Evolutionary conservation across 2,329 filamentous ascomycete species (phyloP).

Genomic region (Colletotrichum horii): DNA sequence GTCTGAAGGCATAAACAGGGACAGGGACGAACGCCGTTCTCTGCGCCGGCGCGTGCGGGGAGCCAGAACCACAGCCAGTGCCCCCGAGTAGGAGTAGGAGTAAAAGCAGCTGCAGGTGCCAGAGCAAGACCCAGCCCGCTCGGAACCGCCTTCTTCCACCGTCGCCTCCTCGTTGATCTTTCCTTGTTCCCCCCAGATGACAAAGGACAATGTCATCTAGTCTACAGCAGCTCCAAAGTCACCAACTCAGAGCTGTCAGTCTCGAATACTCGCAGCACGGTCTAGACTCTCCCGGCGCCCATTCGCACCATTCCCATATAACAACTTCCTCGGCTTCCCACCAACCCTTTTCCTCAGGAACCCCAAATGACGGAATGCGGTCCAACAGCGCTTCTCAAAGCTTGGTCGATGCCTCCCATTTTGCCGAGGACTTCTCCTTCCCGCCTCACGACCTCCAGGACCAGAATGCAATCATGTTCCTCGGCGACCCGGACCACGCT

Average conservation of each 20-base stretch:
- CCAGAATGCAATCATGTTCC: conserved; percentile 43
- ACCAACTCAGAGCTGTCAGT: conserved; percentile 37
- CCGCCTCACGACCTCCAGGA: conserved; percentile 50
- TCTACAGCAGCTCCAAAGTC: conserved; percentile 34
- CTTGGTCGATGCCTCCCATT: conserved; percentile 53
- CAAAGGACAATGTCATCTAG: conserved; percentile 44
- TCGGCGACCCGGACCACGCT: conserved; percentile 36
- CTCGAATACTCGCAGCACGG: conserved; percentile 34
- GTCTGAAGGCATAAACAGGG: conserved; percentile 14
- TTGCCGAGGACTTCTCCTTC: conserved; percentile 57
- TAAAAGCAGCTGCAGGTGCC: not conserved
- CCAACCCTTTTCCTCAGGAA: conserved; percentile 21
- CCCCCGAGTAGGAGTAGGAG: not conserved
- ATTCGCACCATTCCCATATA: conserved; percentile 22
- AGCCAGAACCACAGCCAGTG: not conserved
- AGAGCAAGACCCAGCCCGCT: not conserved
- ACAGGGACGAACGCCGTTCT: conserved; percentile 17
- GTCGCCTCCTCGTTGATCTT: conserved; percentile 30
- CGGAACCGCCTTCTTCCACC: conserved; percentile 1
- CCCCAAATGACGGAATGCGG: conserved; percentile 34
- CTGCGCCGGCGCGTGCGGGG: conserved; percentile 17
- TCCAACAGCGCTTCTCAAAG: conserved; percentile 40
- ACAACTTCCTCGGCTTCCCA: conserved; percentile 18
- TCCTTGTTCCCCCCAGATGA: conserved; percentile 25
- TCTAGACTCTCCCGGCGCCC: conserved; percentile 18